phyloP scores from a whole-genome alignment of 768 basidiomycete genomes.

The Cyathus striatus region DNA sequence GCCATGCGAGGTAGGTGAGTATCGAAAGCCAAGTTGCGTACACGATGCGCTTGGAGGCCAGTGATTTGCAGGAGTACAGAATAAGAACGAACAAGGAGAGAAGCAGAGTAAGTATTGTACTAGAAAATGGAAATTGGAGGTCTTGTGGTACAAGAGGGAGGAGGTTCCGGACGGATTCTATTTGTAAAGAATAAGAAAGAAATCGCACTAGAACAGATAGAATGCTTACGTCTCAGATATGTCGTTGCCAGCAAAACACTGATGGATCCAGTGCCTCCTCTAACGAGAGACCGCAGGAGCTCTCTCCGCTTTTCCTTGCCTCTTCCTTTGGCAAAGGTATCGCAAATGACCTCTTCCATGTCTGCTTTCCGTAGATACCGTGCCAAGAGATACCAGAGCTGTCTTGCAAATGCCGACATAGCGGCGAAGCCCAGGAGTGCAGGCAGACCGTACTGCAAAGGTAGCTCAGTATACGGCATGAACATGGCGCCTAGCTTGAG shows the following conservation, averaged over 20 bases:
- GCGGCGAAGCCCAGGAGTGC: conserved; percentile 48
- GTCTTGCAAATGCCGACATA: conserved; percentile 55
- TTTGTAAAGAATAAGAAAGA: conserved; percentile 7
- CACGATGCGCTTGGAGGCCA: conserved; percentile 47
- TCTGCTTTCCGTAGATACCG: conserved; percentile 63
- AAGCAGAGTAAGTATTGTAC: conserved; percentile 33
- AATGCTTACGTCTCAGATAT: conserved; percentile 60
- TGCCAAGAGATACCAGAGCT: conserved; percentile 76
- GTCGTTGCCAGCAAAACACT: conserved; percentile 50
- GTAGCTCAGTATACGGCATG: conserved; percentile 40
- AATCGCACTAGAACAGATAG: conserved; percentile 1
- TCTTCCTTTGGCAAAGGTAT: conserved; percentile 52
- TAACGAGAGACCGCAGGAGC: conserved; percentile 38
- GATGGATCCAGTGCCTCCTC: conserved; percentile 36
- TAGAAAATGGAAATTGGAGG: conserved; percentile 17
- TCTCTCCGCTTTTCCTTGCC: conserved; percentile 44
- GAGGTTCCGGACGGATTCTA: conserved; percentile 52
- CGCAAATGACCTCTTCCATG: conserved; percentile 59
- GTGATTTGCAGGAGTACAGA: conserved; percentile 48
- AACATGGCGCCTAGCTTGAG: conserved; percentile 69
- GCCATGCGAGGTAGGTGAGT: conserved; percentile 56
- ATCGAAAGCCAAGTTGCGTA: conserved; percentile 59
- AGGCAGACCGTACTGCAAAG: conserved; percentile 46
- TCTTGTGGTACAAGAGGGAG: conserved; percentile 40
- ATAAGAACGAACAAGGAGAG: conserved; percentile 41